Base-by-base conservation (phyloP, 805 yeast genomes). In the Ogataea trehalophila region DNA sequence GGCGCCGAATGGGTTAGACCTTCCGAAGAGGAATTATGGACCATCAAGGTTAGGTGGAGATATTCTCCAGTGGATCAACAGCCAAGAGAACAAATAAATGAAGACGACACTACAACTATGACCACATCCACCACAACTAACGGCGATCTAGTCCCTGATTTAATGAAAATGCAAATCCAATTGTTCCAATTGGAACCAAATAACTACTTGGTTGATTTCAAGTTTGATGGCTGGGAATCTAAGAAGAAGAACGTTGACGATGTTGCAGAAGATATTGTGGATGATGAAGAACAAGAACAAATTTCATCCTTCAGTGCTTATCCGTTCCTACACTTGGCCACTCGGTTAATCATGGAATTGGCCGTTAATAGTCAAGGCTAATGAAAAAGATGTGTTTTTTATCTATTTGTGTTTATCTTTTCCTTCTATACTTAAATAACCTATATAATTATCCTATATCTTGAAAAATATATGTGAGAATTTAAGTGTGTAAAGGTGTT, bases 1-100 rank as follows among this genome's bases (percentile, higher is more conserved):
- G 97, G 97, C 1, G 98, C 98, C 0, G 97, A 94, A 66, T 94
- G 98, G 98, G 87, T 94, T 9, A 83, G 85, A 57, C 97, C 98
- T 6, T 80, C 91, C 0, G 96, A 91, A 57, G 97, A 91, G 60
- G 97, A 91, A 59, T 72, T 90, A 44, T 92, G 98, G 98, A 92
- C 97, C 0, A 92, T 92, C 48, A 78, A 88, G 56, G 97, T 92
- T 16, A 81, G 97, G 58, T 94, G 98, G 98, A 84, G 78, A 67
- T 90, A 89, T 60, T 75, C 77, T 18, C 61, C 73, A 60, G 52
- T 43, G 36, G 67, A 54, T 45, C 52, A 53, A 34, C 31, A 26
- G 9, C 2, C 62, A 58, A 45, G 54, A 46, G 35, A 54, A 50
- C 29, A 52, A 50, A 42, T 62, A 57, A 45, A 61, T 56, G 36